phyloP scores from a whole-genome alignment of 768 basidiomycete genomes.

The Suillus luteus region DNA sequence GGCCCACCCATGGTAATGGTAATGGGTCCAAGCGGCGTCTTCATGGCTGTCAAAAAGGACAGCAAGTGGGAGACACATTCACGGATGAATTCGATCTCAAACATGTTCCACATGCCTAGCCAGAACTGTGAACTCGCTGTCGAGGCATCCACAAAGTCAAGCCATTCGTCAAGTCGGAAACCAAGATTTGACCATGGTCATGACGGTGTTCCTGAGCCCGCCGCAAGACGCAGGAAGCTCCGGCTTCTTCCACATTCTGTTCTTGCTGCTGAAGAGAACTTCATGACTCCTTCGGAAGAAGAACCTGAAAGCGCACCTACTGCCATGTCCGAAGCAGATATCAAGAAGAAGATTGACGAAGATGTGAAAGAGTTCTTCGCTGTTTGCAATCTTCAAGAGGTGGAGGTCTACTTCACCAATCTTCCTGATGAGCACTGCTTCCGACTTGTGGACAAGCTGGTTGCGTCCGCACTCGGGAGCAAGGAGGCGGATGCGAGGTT shows the following conservation, averaged over 20 bases:
- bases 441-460: slow-evolving; percentile 73
- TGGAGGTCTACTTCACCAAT: slow-evolving; percentile 80
- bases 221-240: slow-evolving; percentile 65
- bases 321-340: slow-evolving; percentile 67
- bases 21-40: slow-evolving; percentile 87
- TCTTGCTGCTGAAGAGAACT: slow-evolving; percentile 49
- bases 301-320: slow-evolving; percentile 45
- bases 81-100: slow-evolving; percentile 75
- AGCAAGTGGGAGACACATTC: slow-evolving; percentile 74
- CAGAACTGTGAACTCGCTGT: slow-evolving; percentile 57
- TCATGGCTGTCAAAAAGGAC: slow-evolving; percentile 71
- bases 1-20: slow-evolving; percentile 60
- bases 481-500: slow-evolving; percentile 82
- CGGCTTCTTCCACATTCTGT: slow-evolving; percentile 77
- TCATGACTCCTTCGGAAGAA: slow-evolving; percentile 49
- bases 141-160: slow-evolving; percentile 57
- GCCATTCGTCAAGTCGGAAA: slow-evolving; percentile 50
- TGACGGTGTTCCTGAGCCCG: slow-evolving; percentile 47
- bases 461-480: slow-evolving; percentile 72
- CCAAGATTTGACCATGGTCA: slow-evolving; percentile 52
- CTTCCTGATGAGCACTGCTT: slow-evolving; percentile 67
- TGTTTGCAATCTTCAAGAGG: slow-evolving; percentile 84
- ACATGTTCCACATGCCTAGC: slow-evolving; percentile 88
- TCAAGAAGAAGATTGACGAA: slow-evolving; percentile 75
- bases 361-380: slow-evolving; percentile 87